Evolutionary conservation across 495 filamentous ascomycete species (phyloP).

Genomic region (Talaromyces borbonicus): DNA sequence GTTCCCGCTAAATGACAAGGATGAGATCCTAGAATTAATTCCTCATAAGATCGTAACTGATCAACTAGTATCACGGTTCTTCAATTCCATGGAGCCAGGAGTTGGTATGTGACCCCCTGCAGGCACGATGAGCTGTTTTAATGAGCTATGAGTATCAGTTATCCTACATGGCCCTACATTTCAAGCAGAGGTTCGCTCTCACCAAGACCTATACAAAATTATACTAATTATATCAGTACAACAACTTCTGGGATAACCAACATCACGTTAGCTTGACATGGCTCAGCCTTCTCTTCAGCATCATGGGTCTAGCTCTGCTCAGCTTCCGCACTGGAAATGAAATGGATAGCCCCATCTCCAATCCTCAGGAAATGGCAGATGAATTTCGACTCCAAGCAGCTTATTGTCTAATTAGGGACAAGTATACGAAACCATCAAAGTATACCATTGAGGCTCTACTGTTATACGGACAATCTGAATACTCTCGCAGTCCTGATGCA

Average conservation of each 20-base stretch:
- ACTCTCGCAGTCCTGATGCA: conserved; percentile 31
- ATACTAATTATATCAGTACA: conserved; percentile 26
- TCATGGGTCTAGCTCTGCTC: conserved; percentile 5
- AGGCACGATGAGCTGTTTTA: background rate
- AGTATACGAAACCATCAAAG: conserved; percentile 34
- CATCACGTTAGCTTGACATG: conserved; percentile 25
- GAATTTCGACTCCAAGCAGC: conserved; percentile 12
- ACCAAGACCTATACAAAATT: background rate
- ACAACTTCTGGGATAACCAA: conserved; percentile 35
- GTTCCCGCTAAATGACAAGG: background rate
- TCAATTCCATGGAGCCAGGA: conserved; percentile 2
- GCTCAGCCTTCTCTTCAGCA: conserved; percentile 21
- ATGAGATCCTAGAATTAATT: background rate
- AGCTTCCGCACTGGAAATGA: conserved; percentile 2
- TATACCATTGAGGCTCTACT: conserved; percentile 40
- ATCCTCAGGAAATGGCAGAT: background rate
- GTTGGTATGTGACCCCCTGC: background rate
- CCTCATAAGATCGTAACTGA: background rate
- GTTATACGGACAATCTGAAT: conserved; percentile 36
- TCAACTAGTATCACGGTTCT: background rate
- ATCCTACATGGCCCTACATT: conserved; percentile 1
- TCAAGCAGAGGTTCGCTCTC: background rate
- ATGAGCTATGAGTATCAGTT: background rate
- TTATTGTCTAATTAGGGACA: conserved; percentile 31
- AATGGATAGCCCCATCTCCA: background rate